Conservation (phyloP, 345 rosid genomes). For the Rhodomyrtus tomentosa region DNA sequence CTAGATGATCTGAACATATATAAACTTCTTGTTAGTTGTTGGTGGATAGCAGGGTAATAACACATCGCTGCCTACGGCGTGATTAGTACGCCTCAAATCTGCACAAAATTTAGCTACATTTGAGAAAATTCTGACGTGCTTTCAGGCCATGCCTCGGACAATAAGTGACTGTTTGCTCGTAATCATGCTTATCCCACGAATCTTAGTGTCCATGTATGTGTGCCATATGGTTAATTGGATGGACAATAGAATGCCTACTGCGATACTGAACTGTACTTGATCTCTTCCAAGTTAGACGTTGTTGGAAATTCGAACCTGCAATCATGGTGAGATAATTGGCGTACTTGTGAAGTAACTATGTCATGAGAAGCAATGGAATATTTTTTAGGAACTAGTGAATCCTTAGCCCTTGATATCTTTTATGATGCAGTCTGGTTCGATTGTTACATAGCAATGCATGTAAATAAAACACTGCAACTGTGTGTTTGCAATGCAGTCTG, state of each 20-base stretch:
- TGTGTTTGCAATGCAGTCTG: neutral
- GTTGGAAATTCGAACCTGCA: neutral
- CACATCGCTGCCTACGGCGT: neutral
- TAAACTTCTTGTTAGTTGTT: neutral
- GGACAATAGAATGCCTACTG: neutral
- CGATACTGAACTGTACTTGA: neutral
- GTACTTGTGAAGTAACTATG: neutral
- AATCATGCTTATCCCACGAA: neutral
- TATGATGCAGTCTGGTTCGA: neutral
- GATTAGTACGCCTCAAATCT: neutral
- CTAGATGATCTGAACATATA: neutral
- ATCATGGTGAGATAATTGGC: neutral
- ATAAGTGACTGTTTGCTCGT: neutral
- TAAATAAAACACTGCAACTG: neutral
- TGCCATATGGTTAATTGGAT: neutral
- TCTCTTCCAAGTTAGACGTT: neutral
- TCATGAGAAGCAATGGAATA: neutral
- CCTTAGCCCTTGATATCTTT: neutral
- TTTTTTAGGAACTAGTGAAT: neutral
- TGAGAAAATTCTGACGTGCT: neutral
- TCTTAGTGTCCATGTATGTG: neutral
- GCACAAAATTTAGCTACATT: neutral
- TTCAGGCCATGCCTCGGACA: neutral
- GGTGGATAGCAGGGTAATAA: neutral
- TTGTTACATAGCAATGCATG: neutral